Percentiles rank a stretch among this genome's conserved stretches.
Evolutionary conservation across 495 filamentous ascomycete genomes (phyloP).

Genomic region (Xylaria telfairii): DNA sequence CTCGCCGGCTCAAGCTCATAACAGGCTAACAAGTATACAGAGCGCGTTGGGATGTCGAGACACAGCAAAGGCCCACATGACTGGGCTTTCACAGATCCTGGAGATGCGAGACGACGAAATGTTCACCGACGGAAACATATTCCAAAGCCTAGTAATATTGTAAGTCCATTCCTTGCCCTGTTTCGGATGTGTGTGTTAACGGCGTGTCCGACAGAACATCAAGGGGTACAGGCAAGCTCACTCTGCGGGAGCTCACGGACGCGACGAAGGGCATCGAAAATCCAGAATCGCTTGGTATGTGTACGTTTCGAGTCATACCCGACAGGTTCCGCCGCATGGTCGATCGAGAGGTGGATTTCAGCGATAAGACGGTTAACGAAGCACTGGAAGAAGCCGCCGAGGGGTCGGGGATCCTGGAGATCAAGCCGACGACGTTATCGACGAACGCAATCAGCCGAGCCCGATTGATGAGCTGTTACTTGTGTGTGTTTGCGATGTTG

Average conservation of each 20-base stretch:
- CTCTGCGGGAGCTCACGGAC: constrained; percentile 21
- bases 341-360: constrained; percentile 18
- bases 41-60: constrained; percentile 27
- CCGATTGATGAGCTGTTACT: constrained; percentile 27
- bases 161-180: neutral
- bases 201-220: constrained; percentile 11
- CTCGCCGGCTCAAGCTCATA: neutral
- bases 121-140: constrained; percentile 28
- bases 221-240: constrained; percentile 26
- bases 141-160: constrained; percentile 28
- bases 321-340: constrained; percentile 26
- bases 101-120: constrained; percentile 28
- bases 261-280: constrained; percentile 27
- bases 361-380: constrained; percentile 27
- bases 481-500: constrained; percentile 26
- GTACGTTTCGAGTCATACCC: constrained; percentile 25
- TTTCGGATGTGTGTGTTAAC: neutral
- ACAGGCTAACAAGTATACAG: constrained; percentile 15
- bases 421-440: constrained; percentile 24
- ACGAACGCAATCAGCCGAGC: constrained; percentile 25
- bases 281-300: constrained; percentile 28
- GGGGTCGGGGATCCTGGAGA: constrained; percentile 8
- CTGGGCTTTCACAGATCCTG: constrained; percentile 24
- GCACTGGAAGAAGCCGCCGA: constrained; percentile 21
- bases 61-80: constrained; percentile 27